Evolutionary conservation across 495 filamentous ascomycete genomes (phyloP), one percentile per base, ranked within the genome.

Genomic region (Penicillium turbatum): DNA sequence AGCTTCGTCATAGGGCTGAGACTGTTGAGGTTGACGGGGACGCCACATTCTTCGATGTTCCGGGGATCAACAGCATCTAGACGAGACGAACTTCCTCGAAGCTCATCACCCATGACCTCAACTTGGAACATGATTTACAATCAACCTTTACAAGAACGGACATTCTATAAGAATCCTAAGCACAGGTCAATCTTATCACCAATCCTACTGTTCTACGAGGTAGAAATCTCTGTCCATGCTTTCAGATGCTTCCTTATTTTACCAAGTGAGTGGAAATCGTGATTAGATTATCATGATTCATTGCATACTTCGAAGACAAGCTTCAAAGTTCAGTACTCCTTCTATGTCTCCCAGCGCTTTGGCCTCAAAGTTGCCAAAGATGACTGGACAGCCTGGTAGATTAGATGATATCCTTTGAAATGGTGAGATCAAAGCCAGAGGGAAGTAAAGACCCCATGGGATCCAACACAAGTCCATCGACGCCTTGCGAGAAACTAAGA

Each of bases 401-500:
- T 43, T 42, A 38, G 8, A 6, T 6, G 30, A 26, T 43, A 26
- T 16, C 39, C 38, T 8, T 7, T 8, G 19, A 17, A 17, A 32
- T 35, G 13, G 27, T 12, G 13, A 43, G 16, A 16, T 6, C 47
- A n/a, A 24, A 38, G 26, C 49, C 12, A 21, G 26, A 24, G 32
- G 38, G 35, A 43, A 43, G 39, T 7, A 17, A 31, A 27, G 49
- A 43, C 12, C 49, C 38, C 49, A 51, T 11, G 9, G 38, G 49
- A 43, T 43, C 49, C 30, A 35, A 43, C 35, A 16, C 38, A 51
- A 35, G 34, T 32, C 49, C 49, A 43, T 51, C 38, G 42, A 62
- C 57, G 57, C 48, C 60, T 41, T 31, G 38, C 38, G 21, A 48
- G 31, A 55, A 58, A 51, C 43, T 12, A 16, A 31, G 45, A 35